phyloP scores from a whole-genome alignment of 2,329 filamentous ascomycete species.

The Polytolypa hystricis region DNA sequence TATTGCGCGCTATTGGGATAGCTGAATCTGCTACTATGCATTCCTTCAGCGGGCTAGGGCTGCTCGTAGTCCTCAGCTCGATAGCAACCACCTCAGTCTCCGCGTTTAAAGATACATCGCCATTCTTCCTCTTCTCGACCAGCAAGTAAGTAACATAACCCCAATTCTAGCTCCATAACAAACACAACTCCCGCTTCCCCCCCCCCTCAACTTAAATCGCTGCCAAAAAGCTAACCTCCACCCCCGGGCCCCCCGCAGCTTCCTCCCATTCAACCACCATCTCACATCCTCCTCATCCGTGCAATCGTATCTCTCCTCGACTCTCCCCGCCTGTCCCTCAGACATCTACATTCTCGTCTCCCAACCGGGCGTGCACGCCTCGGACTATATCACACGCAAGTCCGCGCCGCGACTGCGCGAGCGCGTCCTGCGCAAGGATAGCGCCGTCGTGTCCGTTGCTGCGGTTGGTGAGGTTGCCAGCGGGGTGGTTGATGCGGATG shows the following conservation, averaged over 20 bases:
- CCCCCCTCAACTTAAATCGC: background rate
- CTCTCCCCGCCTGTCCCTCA: constrained; percentile 58
- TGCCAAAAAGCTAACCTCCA: background rate
- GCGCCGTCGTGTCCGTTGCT: constrained; percentile 44
- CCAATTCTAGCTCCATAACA: background rate
- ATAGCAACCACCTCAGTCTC: too few relatives aligned
- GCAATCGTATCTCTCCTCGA: constrained; percentile 30
- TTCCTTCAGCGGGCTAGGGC: too few relatives aligned
- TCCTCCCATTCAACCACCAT: too few relatives aligned
- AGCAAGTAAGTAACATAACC: constrained; percentile 51
- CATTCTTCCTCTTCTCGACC: constrained; percentile 80
- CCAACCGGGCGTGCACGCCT: constrained; percentile 61
- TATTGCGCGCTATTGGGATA: too few relatives aligned
- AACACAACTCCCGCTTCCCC: background rate
- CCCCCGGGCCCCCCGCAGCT: constrained; percentile 19
- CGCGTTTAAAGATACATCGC: constrained; percentile 77
- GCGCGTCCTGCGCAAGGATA: constrained; percentile 36
- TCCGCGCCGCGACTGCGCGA: constrained; percentile 44
- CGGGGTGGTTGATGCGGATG: constrained; percentile 36
- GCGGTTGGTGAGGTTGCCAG: constrained; percentile 43
- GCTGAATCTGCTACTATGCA: too few relatives aligned
- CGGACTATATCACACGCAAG: constrained; percentile 50
- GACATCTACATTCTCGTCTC: constrained; percentile 65
- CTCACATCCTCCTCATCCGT: constrained; percentile 36
- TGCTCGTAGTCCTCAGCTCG: too few relatives aligned